Conservation (phyloP, 139 green algal genomes). For the Haematococcus lacustris region DNA sequence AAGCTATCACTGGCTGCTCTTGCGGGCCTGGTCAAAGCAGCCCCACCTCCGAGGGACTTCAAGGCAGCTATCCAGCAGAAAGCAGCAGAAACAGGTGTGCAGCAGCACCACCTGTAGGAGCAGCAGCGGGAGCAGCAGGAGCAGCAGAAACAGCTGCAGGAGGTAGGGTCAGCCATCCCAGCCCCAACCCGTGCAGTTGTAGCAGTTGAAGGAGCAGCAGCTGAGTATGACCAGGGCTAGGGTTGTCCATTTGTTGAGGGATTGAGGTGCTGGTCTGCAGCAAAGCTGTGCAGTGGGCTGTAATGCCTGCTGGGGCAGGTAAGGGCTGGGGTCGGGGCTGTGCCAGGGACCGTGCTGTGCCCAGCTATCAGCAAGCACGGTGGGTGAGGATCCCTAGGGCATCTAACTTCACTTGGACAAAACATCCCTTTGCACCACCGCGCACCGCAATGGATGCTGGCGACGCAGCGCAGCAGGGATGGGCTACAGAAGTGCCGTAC, state of each 20-base stretch:
- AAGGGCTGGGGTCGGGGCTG: too few species aligned
- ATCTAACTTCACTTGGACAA: background rate
- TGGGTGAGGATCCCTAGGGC: too few species aligned
- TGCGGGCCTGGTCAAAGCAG: constrained; percentile 32
- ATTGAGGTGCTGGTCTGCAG: background rate
- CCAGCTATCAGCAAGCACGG: too few species aligned
- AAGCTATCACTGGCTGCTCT: constrained; percentile 49
- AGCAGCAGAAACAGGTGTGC: constrained; percentile 35
- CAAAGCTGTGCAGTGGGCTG: background rate
- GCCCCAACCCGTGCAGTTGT: background rate
- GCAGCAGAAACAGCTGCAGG: background rate
- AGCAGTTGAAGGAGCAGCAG: constrained; percentile 3
- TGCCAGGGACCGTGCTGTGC: too few species aligned
- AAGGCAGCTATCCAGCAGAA: constrained; percentile 59
- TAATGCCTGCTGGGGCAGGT: too few species aligned
- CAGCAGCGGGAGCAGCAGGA: background rate
- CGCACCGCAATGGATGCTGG: background rate
- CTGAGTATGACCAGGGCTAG: background rate
- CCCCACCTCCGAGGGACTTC: constrained; percentile 75
- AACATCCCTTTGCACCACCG: background rate
- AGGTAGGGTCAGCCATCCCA: background rate
- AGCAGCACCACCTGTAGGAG: background rate
- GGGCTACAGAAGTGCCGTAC: background rate
- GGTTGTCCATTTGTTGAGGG: background rate
- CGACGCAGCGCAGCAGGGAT: background rate